These are phyloP conservation scores for Wickerhamomyces ciferrii DNA, from an alignment of 805 yeast species.

Conservation along the genomic window DNA sequence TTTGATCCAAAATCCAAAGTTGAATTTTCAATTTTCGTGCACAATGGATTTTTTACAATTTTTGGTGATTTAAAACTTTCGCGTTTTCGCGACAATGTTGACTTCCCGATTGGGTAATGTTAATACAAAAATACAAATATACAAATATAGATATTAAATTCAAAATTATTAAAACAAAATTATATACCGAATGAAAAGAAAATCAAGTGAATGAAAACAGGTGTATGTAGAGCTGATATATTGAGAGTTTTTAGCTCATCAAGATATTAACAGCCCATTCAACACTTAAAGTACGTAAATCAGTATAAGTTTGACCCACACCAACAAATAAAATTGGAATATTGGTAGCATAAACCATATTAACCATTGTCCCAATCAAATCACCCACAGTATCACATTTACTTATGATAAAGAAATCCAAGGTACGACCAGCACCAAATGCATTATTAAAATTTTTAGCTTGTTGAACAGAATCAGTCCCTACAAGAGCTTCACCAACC, in stretches of 20 bases:
- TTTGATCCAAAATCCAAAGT: background rate
- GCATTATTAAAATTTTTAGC: conserved; percentile 91
- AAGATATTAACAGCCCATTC: conserved; percentile 88
- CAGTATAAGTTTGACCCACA: conserved; percentile 95
- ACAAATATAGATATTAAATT: no score
- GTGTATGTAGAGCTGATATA: no score
- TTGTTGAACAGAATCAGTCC: conserved; percentile 95
- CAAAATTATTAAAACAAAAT: no score
- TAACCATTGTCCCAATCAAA: conserved; percentile 92
- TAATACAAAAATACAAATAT: no score
- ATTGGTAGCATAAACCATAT: conserved; percentile 94
- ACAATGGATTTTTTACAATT: background rate
- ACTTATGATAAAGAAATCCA: conserved; percentile 89
- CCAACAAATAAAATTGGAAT: conserved; percentile 96
- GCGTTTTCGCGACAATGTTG: background rate
- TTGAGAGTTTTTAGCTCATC: conserved; percentile 41
- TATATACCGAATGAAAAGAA: no score
- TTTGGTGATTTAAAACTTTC: background rate
- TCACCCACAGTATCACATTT: conserved; percentile 98
- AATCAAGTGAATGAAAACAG: background rate
- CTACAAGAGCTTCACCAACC: conserved; percentile 98
- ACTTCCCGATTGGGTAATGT: conserved; percentile 3
- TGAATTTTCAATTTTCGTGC: background rate
- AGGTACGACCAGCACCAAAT: conserved; percentile 73
- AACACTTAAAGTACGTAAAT: conserved; percentile 82